Base-by-base conservation (phyloP, 805 yeast genomes). In the Nakazawaea laoshanensis region DNA sequence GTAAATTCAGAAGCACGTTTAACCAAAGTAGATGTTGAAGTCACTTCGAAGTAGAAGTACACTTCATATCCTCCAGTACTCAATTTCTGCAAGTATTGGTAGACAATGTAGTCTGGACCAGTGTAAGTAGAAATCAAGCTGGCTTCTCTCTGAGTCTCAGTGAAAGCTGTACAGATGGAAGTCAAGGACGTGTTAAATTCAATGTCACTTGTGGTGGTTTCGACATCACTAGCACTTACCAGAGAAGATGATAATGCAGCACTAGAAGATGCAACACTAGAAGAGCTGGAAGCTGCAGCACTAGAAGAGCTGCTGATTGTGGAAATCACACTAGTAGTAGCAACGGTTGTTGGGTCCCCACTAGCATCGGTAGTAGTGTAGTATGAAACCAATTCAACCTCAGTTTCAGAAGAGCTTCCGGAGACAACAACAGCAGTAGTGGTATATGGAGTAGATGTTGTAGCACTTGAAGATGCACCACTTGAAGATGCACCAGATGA, bases 321-420 rank as follows among this genome's bases (percentile, higher is more conserved):
- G 8, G 34, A 24, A 18, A 31, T 10, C 19, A 29, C 29, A 11
- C 19, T 25, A 10, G 29, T 31, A 19, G 34, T 31, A n/a, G 24
- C 30, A 15, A 13, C 35, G n/a, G 19, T 19, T 7, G 30, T 32
- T 32, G 30, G 26, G 4, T 14, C 10, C n/a, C 35, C 35, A 12
- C 19, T 11, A 20, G 22, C 15, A 14, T 17, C 27, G 7, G 30
- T 32, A 4, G 35, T 26, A 11, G 35, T 26, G 27, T 20, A 32
- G 21, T 14, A 25, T 4, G 30, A 26, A 21, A 32, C 30, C 5
- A 26, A 17, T 11, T 26, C 35, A 20, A 32, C 30, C 7, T 5
- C 35, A 20, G 22, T 20, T n/a, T 11, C 13, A 7, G 30, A 21
- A n/a, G 35, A 20, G 17, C 27, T 21, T 14, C 17, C 28, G 7